These are phyloP conservation scores for Cladosporium sp. DNA, from an alignment of 2,329 filamentous ascomycete species.

Conservation along the genomic window DNA sequence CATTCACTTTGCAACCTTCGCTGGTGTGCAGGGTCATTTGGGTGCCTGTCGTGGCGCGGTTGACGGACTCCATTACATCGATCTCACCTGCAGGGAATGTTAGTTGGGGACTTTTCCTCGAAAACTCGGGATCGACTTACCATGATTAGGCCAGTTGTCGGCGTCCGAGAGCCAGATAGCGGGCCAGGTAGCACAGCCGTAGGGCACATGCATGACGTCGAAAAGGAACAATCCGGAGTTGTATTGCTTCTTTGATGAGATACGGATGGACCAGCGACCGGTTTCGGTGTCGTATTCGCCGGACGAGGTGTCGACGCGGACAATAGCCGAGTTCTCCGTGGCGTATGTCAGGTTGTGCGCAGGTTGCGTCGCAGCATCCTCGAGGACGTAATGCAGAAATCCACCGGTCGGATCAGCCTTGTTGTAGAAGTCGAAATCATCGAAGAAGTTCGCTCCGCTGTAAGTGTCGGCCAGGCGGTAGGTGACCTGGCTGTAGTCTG, in stretches of 20 bases:
- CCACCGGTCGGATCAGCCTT: conserved; percentile 44
- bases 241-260: conserved; percentile 32
- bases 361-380: conserved; percentile 13
- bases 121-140: conserved; percentile 11
- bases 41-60: conserved; percentile 21
- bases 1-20: conserved; percentile 27
- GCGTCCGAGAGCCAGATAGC: conserved; percentile 40
- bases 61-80: conserved; percentile 32
- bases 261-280: conserved; percentile 30
- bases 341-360: conserved; percentile 29
- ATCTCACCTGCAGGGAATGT: conserved; percentile 17
- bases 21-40: conserved; percentile 28
- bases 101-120: background rate
- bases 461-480: conserved; percentile 29
- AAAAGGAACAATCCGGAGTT: conserved; percentile 33
- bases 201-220: conserved; percentile 31
- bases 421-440: conserved; percentile 45
- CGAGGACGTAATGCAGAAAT: conserved; percentile 43
- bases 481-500: conserved; percentile 23
- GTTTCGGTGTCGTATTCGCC: conserved; percentile 18
- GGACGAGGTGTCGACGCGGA: conserved; percentile 23
- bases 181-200: conserved; percentile 34
- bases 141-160: conserved; percentile 29
- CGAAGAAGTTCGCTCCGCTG: conserved; percentile 43
- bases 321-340: conserved; percentile 20